Conservation (phyloP, 345 rosid genomes). For the Aethionema arabicum region DNA sequence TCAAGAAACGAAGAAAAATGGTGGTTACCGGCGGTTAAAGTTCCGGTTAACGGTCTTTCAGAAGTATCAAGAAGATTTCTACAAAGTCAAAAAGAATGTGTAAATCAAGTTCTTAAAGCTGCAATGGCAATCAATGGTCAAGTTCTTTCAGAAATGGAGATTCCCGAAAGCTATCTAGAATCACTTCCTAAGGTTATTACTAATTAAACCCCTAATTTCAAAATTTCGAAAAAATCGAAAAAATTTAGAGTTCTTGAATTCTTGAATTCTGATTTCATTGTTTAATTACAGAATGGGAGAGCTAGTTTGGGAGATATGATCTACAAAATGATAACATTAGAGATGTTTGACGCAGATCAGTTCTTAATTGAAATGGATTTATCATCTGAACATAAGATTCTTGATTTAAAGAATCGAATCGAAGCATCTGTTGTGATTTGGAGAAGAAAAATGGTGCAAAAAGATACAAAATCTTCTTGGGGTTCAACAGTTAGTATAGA, state of each 20-base stretch:
- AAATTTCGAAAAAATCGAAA: no score
- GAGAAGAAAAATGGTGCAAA: slow-evolving; percentile 81
- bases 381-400: slow-evolving; percentile 77
- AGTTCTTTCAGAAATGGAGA: slow-evolving; percentile 80
- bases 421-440: slow-evolving; percentile 91
- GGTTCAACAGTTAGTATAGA: slow-evolving; percentile 78
- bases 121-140: slow-evolving; percentile 96
- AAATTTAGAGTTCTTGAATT: no score
- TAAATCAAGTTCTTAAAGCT: slow-evolving; percentile 88
- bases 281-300: slow-evolving; percentile 65
- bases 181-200: slow-evolving; percentile 70
- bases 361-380: slow-evolving; percentile 66
- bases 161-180: slow-evolving; percentile 83
- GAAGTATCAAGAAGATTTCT: slow-evolving; percentile 65
- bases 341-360: slow-evolving; percentile 75
- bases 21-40: slow-evolving; percentile 85
- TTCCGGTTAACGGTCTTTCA: slow-evolving; percentile 73
- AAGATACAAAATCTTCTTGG: slow-evolving; percentile 83
- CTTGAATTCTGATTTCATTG: neutral
- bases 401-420: slow-evolving; percentile 79
- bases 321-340: slow-evolving; percentile 71
- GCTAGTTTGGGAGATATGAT: slow-evolving; percentile 78
- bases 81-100: slow-evolving; percentile 79
- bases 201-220: neutral
- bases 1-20: slow-evolving; percentile 78